Evolutionary conservation across 179 eudicot genomes (phyloP).

Genomic region (Spinacia oleracea): DNA sequence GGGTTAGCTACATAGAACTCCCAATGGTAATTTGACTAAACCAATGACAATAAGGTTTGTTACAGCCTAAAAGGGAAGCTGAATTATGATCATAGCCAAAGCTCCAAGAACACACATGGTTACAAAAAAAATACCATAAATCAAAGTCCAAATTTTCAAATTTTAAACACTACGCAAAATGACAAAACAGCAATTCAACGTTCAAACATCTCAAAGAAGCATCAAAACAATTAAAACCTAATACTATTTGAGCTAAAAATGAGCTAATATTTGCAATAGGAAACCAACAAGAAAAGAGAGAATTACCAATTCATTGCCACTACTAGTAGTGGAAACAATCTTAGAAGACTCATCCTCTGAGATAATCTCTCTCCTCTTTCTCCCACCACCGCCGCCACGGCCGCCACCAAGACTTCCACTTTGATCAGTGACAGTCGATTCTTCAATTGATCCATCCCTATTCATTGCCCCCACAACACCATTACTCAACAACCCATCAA

Average conservation of each 20-base stretch:
- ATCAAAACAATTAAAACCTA: not conserved
- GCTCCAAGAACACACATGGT: conserved; percentile 8
- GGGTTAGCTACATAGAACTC: not conserved
- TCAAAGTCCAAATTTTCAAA: not conserved
- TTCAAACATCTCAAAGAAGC: not conserved
- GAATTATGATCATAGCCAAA: conserved; percentile 2
- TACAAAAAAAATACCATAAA: not conserved
- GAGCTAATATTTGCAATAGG: not conserved
- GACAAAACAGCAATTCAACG: not conserved
- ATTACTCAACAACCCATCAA: conserved; percentile 35
- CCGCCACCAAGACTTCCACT: conserved; percentile 31
- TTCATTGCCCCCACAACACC: conserved; percentile 33
- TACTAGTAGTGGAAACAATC: conserved; percentile 49
- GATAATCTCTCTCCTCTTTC: conserved; percentile 45
- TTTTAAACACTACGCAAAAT: not conserved
- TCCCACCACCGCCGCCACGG: conserved; percentile 29
- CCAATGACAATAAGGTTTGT: conserved; percentile 9
- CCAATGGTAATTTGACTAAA: conserved; percentile 12
- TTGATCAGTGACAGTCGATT: conserved; percentile 35
- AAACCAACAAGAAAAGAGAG: not conserved
- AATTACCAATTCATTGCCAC: conserved; percentile 57
- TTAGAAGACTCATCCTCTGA: conserved; percentile 55
- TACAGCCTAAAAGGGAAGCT: not conserved
- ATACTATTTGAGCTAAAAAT: not conserved
- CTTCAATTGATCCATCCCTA: conserved; percentile 44